Base-by-base conservation (phyloP, 345 rosid species). In the Raphanus sativus region DNA sequence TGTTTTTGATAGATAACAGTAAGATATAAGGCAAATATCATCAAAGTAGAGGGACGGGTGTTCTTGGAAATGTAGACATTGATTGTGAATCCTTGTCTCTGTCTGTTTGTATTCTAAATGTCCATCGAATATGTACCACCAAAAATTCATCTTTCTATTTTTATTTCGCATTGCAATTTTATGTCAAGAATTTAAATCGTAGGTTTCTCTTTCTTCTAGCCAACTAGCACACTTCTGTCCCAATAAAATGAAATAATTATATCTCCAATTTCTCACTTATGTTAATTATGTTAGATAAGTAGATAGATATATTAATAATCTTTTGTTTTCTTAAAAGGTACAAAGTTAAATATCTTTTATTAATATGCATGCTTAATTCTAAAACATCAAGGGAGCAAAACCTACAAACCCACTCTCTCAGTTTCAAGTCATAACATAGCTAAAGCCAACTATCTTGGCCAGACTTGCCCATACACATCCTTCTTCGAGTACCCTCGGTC, bases 391-490 rank as follows among this genome's bases (percentile, higher is more conserved):
- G 10, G 4, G 30, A 38, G 67, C 16, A 9, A 16, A 63, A 68
- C 26, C 13, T 12, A n/a, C 16, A 52, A 52, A 52, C 21, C 55
- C 21, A 48, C 55, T 52, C 50, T 17, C 12, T 55, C 25, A 33
- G 13, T 65, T 17, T 72, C 40, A 38, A 36, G 65, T 69, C 69
- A 24, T 13, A 48, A 52, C 65, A 26, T 25, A 55, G 60, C 61
- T 63, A 38, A 29, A 29, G 45, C 72, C 40, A 63, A 71, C 67
- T 77, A 73, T 59, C 90, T 86, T 0, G 96, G 97, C 97, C 98
- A 89, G 79, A 86, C 87, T 80, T 88, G 97, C 45, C 99, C 93
- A 9, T 86, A 86, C 40, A 91, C 96, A 80, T 89, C 98, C 84
- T 87, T 89, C 81, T 90, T 82, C 33, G 36, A 80, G 82, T 95